Conservation (phyloP, 2,329 filamentous ascomycete species). For the Diaporthe sp. region DNA sequence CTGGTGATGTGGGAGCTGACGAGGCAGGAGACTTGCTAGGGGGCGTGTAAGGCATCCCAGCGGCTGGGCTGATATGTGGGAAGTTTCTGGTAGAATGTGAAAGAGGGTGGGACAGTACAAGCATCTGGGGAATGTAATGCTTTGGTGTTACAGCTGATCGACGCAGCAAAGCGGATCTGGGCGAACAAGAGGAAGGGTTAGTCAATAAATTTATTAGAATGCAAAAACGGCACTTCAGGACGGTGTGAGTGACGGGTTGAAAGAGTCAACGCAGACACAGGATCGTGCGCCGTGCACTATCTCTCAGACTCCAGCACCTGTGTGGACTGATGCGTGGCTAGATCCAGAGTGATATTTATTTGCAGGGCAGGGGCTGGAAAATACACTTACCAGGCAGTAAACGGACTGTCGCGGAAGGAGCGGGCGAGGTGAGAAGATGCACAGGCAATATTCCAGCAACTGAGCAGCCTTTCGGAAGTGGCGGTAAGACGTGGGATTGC, state of each 20-base stretch:
- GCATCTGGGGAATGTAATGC: constrained; percentile 28
- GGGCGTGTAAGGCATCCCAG: constrained; percentile 89
- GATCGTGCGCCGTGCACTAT: too few species aligned
- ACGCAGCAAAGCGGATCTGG: constrained; percentile 45
- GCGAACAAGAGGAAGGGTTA: not conserved
- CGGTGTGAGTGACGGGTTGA: not conserved
- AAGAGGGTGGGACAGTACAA: constrained; percentile 23
- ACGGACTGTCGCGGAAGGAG: constrained; percentile 30
- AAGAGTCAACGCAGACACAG: not conserved
- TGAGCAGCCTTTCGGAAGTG: constrained; percentile 39
- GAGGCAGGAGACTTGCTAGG: constrained; percentile 77
- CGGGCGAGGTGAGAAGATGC: constrained; percentile 42
- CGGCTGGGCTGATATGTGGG: constrained; percentile 46
- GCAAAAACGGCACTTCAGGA: not conserved
- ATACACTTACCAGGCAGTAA: constrained; percentile 41
- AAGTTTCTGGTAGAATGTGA: not conserved
- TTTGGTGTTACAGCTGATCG: constrained; percentile 36
- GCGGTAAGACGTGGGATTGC: not conserved
- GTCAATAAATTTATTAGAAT: constrained; percentile 3
- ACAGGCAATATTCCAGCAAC: constrained; percentile 52
- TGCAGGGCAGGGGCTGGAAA: not conserved
- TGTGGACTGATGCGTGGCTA: not conserved
- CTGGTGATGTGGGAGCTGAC: constrained; percentile 70
- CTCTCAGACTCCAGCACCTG: not conserved
- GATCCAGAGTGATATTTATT: not conserved